These are phyloP conservation scores for Suillus americanus DNA, from an alignment of 768 basidiomycete species.

Conservation along the genomic window DNA sequence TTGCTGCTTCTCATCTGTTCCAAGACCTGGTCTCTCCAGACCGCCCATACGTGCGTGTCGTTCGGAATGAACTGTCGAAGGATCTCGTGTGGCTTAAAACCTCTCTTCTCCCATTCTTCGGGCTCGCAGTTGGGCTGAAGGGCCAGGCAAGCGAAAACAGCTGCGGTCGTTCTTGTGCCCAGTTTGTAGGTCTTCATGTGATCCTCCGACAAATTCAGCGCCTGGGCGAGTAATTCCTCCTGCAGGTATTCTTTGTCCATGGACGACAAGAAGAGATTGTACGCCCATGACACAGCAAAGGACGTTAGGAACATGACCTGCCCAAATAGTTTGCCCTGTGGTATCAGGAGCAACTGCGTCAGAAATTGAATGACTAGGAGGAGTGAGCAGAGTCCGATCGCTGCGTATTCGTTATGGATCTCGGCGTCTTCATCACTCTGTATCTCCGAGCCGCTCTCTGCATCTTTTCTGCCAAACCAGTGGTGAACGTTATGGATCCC, in stretches of 20 bases:
- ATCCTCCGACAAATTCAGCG: conserved; percentile 16
- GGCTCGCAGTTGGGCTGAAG: conserved; percentile 2
- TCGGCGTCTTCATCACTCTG: conserved; percentile 1
- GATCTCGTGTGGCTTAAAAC: conserved; percentile 1
- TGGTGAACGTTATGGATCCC: neutral
- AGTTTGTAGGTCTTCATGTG: conserved; percentile 8
- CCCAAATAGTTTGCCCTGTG: conserved; percentile 22
- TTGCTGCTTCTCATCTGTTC: neutral
- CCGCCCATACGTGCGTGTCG: conserved; percentile 7
- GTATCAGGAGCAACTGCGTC: conserved; percentile 22
- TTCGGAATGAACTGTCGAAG: conserved; percentile 9
- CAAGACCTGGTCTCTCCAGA: conserved; percentile 6
- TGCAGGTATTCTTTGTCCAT: conserved; percentile 26
- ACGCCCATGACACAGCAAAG: conserved; percentile 22
- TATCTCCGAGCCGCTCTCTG: conserved; percentile 6
- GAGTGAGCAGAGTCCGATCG: conserved; percentile 17
- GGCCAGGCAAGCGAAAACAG: conserved; percentile 8
- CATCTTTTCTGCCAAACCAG: neutral
- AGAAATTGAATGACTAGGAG: conserved; percentile 21
- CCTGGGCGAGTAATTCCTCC: conserved; percentile 6
- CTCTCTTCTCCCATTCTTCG: neutral
- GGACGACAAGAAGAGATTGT: conserved; percentile 22
- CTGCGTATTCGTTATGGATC: conserved; percentile 9
- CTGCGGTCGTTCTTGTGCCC: conserved; percentile 8
- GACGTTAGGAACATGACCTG: conserved; percentile 24